phyloP scores from a whole-genome alignment of 805 yeast species.

The Suhomyces emberorum region DNA sequence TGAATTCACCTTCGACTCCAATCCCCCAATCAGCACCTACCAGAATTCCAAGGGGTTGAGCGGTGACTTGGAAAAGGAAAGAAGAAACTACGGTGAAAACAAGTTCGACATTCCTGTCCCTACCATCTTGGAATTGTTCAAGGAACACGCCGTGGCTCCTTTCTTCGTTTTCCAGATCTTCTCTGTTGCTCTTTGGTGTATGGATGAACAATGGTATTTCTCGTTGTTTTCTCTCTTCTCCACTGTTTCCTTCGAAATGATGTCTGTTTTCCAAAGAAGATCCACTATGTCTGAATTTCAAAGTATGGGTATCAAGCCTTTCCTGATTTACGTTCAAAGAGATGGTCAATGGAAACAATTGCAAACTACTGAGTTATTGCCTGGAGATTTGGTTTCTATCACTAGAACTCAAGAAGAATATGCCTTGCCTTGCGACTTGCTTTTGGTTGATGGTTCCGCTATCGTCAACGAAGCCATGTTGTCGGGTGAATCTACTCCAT shows the following conservation, averaged over 20 bases:
- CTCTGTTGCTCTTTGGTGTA: constrained; percentile 91
- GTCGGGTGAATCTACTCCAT: constrained; percentile 96
- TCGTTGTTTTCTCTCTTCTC: constrained; percentile 88
- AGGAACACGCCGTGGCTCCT: constrained; percentile 98
- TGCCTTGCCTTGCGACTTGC: constrained; percentile 91
- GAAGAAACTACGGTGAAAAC: constrained; percentile 76
- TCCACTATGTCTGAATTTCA: constrained; percentile 92
- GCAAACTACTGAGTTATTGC: constrained; percentile 73
- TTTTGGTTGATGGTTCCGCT: constrained; percentile 84
- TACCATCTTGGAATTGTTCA: constrained; percentile 82
- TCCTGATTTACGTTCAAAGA: constrained; percentile 69
- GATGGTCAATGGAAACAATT: constrained; percentile 64
- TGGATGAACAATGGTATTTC: constrained; percentile 96
- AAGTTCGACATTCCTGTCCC: constrained; percentile 95
- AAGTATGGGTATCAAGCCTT: constrained; percentile 96
- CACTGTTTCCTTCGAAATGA: constrained; percentile 89
- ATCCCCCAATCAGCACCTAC: constrained; percentile 54
- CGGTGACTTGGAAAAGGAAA: constrained; percentile 47
- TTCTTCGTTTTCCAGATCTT: constrained; percentile 95
- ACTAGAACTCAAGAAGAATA: constrained; percentile 86
- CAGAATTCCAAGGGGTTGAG: constrained; percentile 54
- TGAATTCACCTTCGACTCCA: constrained; percentile 61
- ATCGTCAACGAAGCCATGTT: constrained; percentile 99
- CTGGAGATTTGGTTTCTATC: constrained; percentile 87
- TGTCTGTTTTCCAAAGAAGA: constrained; percentile 94